These are phyloP conservation scores for Anisogramma anomala DNA, from an alignment of 2,329 filamentous ascomycete genomes.

Conservation along the genomic window DNA sequence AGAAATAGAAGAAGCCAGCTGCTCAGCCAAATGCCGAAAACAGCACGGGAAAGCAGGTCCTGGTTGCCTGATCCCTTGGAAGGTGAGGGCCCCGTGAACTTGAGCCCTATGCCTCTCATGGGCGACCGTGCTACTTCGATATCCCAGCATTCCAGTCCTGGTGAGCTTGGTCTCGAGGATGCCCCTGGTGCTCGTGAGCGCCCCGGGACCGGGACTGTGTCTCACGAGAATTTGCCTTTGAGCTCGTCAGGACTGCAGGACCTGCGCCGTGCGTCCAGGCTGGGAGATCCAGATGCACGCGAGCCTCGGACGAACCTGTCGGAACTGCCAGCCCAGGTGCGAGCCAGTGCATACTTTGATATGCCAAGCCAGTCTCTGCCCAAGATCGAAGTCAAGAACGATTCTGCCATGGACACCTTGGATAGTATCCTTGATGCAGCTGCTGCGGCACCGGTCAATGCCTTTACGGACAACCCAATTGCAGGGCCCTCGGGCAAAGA, in stretches of 20 bases:
- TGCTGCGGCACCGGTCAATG: constrained; percentile 72
- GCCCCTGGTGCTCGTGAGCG: constrained; percentile 4
- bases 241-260: constrained; percentile 14
- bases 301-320: constrained; percentile 31
- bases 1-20: constrained; percentile 65
- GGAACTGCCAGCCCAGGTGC: constrained; percentile 66
- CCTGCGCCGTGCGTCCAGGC: constrained; percentile 20
- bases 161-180: constrained; percentile 9
- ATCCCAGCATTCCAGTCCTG: constrained; percentile 5
- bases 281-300: constrained; percentile 26
- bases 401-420: constrained; percentile 78
- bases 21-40: constrained; percentile 47
- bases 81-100: constrained; percentile 19
- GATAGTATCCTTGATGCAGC: constrained; percentile 89
- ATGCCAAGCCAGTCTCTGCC: constrained; percentile 40
- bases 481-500: constrained; percentile 65
- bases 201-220: not conserved
- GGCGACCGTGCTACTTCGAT: not conserved
- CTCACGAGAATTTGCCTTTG: constrained; percentile 14
- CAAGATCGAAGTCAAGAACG: constrained; percentile 51
- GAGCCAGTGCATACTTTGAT: constrained; percentile 89
- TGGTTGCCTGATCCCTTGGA: constrained; percentile 38
- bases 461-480: constrained; percentile 82
- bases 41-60: constrained; percentile 25
- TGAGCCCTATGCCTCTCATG: not conserved